phyloP scores from a whole-genome alignment of 192 early-diverging fungal species.

The Backusella tuberculispora region DNA sequence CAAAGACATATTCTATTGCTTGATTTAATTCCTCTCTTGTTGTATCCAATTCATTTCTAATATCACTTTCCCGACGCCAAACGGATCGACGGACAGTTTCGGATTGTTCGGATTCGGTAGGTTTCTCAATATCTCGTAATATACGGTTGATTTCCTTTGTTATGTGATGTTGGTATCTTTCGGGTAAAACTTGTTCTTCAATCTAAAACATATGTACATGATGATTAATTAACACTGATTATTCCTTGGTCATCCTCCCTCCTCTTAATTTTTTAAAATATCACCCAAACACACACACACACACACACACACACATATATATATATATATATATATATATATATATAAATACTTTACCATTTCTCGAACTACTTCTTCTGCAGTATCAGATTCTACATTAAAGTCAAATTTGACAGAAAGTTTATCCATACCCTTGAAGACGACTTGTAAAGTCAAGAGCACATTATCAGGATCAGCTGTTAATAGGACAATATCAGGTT shows the following conservation, averaged over 20 bases:
- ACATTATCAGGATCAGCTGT: slow-evolving; percentile 52
- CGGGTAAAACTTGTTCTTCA: slow-evolving; percentile 76
- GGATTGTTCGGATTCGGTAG: slow-evolving; percentile 32
- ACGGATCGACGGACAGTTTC: slow-evolving; percentile 34
- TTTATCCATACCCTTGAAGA: slow-evolving; percentile 56
- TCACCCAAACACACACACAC: too few relatives aligned
- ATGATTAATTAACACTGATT: neutral
- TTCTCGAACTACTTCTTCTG: slow-evolving; percentile 71
- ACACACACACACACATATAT: too few relatives aligned
- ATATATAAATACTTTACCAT: slow-evolving; percentile 47
- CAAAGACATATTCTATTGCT: slow-evolving; percentile 31
- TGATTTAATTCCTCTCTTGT: slow-evolving; percentile 30
- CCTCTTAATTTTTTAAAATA: too few relatives aligned
- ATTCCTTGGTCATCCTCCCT: neutral
- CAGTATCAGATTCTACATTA: slow-evolving; percentile 73
- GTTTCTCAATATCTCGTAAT: slow-evolving; percentile 69
- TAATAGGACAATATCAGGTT: slow-evolving; percentile 47
- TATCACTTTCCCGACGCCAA: slow-evolving; percentile 46
- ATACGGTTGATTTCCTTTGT: slow-evolving; percentile 85
- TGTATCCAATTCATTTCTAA: slow-evolving; percentile 41
- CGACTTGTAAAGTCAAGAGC: slow-evolving; percentile 52
- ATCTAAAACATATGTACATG: slow-evolving; percentile 51
- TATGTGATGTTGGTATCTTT: slow-evolving; percentile 75
- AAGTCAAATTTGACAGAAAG: slow-evolving; percentile 87
- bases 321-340: too few relatives aligned